Evolutionary conservation across 257 asterid species (phyloP).

Genomic region (Jacaranda mimosifolia): DNA sequence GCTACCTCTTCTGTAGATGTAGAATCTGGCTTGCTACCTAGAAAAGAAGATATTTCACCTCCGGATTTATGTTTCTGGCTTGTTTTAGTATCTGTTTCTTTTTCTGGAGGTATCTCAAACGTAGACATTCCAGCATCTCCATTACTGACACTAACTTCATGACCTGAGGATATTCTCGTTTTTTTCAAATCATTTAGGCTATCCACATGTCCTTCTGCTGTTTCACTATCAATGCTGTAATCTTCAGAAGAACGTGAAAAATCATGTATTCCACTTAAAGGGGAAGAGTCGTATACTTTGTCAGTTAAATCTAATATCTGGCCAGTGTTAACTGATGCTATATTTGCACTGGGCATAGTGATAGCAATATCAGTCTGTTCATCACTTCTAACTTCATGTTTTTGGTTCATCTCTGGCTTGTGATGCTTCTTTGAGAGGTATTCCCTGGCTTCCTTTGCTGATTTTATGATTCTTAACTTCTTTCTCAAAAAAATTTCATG

Average conservation of each 20-base stretch:
- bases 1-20: conserved; percentile 31
- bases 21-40: conserved; percentile 37
- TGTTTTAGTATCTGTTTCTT: conserved; percentile 36
- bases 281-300: conserved; percentile 31
- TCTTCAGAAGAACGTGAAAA: conserved; percentile 34
- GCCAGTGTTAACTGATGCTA: conserved; percentile 32
- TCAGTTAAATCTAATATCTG: conserved; percentile 43
- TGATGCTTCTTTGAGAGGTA: conserved; percentile 69
- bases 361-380: conserved; percentile 39
- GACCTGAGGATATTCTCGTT: conserved; percentile 40
- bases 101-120: conserved; percentile 24
- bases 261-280: conserved; percentile 32
- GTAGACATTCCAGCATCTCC: conserved; percentile 39
- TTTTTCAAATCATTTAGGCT: conserved; percentile 33
- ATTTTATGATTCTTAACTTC: conserved; percentile 68
- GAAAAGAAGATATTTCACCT: conserved; percentile 29
- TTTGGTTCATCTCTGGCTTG: conserved; percentile 41
- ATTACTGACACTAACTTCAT: conserved; percentile 38
- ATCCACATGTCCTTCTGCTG: conserved; percentile 41
- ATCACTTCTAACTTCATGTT: conserved; percentile 37
- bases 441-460: conserved; percentile 85
- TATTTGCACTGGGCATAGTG: conserved; percentile 31
- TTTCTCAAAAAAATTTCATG: conserved; percentile 41
- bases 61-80: conserved; percentile 30
- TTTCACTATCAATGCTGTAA: conserved; percentile 30